Percentiles rank a stretch among this genome's conserved stretches.
These are phyloP conservation scores for Plectosphaerella cucumerina DNA, from an alignment of 2,329 filamentous ascomycete species.

Conservation along the genomic window DNA sequence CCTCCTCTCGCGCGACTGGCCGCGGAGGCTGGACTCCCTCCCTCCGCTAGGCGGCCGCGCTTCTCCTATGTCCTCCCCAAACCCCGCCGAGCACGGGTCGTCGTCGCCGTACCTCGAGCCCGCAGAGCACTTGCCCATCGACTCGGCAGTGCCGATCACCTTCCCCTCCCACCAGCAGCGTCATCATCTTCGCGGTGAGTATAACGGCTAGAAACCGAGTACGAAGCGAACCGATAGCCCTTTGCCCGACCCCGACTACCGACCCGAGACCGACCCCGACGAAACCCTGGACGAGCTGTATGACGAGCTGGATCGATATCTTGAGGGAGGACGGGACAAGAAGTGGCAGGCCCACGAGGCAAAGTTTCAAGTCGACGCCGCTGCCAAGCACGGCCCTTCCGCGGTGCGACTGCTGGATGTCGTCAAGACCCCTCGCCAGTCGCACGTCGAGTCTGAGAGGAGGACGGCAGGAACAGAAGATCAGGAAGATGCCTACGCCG, in stretches of 20 bases:
- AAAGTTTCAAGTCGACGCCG: slow-evolving; percentile 3
- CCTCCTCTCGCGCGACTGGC: slow-evolving; percentile 30
- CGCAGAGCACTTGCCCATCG: slow-evolving; percentile 26
- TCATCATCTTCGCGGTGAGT: slow-evolving; percentile 48
- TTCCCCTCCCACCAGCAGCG: slow-evolving; percentile 14
- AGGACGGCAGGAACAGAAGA: slow-evolving; percentile 9
- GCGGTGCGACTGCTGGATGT: slow-evolving; percentile 2
- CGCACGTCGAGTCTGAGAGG: slow-evolving; percentile 3
- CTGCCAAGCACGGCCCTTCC: slow-evolving; percentile 7
- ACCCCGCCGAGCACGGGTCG: slow-evolving; percentile 26
- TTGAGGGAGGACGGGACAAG: background rate
- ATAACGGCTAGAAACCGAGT: slow-evolving; percentile 23
- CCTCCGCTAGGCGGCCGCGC: slow-evolving; percentile 23
- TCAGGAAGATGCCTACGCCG: slow-evolving; percentile 12
- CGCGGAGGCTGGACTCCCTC: slow-evolving; percentile 39
- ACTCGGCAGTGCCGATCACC: slow-evolving; percentile 6
- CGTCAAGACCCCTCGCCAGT: background rate
- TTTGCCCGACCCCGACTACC: slow-evolving; percentile 3
- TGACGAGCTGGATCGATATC: slow-evolving; percentile 7
- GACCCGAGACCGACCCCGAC: slow-evolving; percentile 20
- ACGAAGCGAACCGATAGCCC: slow-evolving; percentile 1
- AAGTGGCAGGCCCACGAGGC: slow-evolving; percentile 5
- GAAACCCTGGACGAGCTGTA: slow-evolving; percentile 9
- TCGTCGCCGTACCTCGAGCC: slow-evolving; percentile 38
- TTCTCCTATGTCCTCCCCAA: slow-evolving; percentile 24